A percentile compares a stretch with the other conserved stretches of the same genome.
Conservation (phyloP, 768 basidiomycete genomes). For the Tulasnella sp. region DNA sequence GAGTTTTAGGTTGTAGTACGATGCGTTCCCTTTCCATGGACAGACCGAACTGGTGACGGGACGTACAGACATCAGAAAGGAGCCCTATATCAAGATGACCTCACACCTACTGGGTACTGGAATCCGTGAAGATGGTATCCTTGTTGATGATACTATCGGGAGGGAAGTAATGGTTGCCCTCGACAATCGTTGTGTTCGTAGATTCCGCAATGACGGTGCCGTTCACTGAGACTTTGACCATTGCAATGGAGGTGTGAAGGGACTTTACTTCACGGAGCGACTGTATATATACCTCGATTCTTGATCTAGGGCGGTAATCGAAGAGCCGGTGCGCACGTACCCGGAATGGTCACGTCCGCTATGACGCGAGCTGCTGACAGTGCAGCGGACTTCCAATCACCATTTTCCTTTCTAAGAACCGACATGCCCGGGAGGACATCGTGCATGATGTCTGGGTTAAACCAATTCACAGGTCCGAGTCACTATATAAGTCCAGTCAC, state of each 20-base stretch:
- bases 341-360: not conserved
- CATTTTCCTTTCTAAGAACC: too few relatives aligned
- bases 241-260: not conserved
- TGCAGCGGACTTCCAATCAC: too few relatives aligned
- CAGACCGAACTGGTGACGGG: constrained; percentile 37
- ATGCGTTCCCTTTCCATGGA: constrained; percentile 67
- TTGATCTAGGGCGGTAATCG: not conserved
- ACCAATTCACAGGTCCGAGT: too few relatives aligned
- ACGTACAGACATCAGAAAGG: not conserved
- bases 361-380: not conserved
- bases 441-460: too few relatives aligned
- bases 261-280: not conserved
- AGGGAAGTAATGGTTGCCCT: constrained; percentile 67
- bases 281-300: not conserved
- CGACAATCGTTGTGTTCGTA: constrained; percentile 41
- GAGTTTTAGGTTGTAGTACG: constrained; percentile 50
- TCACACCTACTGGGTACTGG: constrained; percentile 45
- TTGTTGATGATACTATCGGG: constrained; percentile 36
- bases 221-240: constrained; percentile 42
- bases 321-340: not conserved
- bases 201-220: constrained; percentile 47
- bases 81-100: constrained; percentile 17
- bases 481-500: too few relatives aligned
- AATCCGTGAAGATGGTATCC: constrained; percentile 34
- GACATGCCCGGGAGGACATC: too few relatives aligned